Percentiles rank a stretch among this genome's conserved stretches.
Conservation (phyloP, 75 land plant species). For the Ceratopteris richardii region DNA sequence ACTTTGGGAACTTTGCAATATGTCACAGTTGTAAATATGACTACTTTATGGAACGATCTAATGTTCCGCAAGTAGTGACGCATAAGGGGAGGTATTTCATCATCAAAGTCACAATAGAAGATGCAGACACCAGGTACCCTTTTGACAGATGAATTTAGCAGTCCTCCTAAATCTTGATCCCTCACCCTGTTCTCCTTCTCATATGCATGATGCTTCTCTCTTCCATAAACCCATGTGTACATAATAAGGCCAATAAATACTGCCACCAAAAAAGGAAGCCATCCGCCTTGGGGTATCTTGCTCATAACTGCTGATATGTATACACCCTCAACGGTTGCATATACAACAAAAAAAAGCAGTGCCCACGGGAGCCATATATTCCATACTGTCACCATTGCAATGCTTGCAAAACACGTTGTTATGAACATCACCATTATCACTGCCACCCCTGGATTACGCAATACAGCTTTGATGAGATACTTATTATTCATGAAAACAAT, state of each 20-base stretch:
- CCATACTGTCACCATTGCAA: constrained; percentile 52
- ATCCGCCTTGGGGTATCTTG: constrained; percentile 50
- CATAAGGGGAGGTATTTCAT: constrained; percentile 47
- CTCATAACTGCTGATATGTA: constrained; percentile 40
- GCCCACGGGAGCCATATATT: constrained; percentile 12
- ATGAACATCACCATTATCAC: constrained; percentile 58
- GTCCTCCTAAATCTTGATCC: constrained; percentile 9
- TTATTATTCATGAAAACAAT: no score
- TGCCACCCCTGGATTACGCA: constrained; percentile 29
- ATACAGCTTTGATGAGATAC: no score
- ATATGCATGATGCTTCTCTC: constrained; percentile 35
- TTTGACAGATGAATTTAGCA: constrained; percentile 3
- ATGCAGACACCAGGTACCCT: constrained; percentile 49
- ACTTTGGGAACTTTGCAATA: constrained; percentile 19
- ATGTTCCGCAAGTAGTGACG: constrained; percentile 37
- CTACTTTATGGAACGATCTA: constrained; percentile 35
- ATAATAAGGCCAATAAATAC: constrained; percentile 28
- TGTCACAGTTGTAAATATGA: constrained; percentile 44
- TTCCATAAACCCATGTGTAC: constrained; percentile 40
- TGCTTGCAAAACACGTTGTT: constrained; percentile 36
- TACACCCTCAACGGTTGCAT: constrained; percentile 29
- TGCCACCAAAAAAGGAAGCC: constrained; percentile 50
- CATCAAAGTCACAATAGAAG: constrained; percentile 40
- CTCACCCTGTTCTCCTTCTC: constrained; percentile 23
- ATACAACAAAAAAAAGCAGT: constrained; percentile 20